These are phyloP conservation scores for Botryotinia calthae DNA, from an alignment of 2,329 filamentous ascomycete genomes.

Conservation along the genomic window DNA sequence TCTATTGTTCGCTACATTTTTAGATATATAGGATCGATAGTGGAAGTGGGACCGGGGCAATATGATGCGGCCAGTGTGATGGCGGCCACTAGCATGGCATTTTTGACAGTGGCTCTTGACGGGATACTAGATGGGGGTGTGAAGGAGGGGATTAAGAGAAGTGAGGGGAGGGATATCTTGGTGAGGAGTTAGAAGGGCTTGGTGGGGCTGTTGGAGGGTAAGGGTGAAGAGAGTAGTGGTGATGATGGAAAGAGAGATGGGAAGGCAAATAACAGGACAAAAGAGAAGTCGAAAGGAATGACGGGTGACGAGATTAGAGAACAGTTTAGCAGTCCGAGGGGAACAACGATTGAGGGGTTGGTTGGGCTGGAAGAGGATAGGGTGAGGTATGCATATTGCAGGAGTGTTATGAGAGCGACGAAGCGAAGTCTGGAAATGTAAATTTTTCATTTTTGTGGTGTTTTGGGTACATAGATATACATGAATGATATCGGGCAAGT, in stretches of 20 bases:
- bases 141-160: slow-evolving; percentile 71
- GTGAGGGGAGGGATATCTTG: slow-evolving; percentile 72
- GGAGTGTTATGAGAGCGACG: slow-evolving; percentile 67
- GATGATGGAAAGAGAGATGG: not conserved
- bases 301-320: slow-evolving; percentile 74
- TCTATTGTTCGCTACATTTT: slow-evolving; percentile 73
- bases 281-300: slow-evolving; percentile 49
- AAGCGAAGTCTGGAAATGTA: slow-evolving; percentile 41
- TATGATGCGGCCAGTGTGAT: slow-evolving; percentile 75
- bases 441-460: not conserved
- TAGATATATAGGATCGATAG: slow-evolving; percentile 67
- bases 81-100: slow-evolving; percentile 72
- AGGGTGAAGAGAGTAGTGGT: not conserved
- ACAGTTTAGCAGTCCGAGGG: slow-evolving; percentile 72
- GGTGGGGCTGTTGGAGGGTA: slow-evolving; percentile 48
- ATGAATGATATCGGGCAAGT: not conserved
- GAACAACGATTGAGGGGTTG: slow-evolving; percentile 74
- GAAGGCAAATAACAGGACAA: not conserved
- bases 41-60: slow-evolving; percentile 60
- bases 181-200: slow-evolving; percentile 67
- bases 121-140: slow-evolving; percentile 75
- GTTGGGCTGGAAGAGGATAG: slow-evolving; percentile 71
- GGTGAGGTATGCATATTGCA: slow-evolving; percentile 63
- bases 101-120: slow-evolving; percentile 73
- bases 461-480: not conserved